Evolutionary conservation across 176 grass and related monocot species (phyloP).

Genomic region (Puccinellia tenuiflora): DNA sequence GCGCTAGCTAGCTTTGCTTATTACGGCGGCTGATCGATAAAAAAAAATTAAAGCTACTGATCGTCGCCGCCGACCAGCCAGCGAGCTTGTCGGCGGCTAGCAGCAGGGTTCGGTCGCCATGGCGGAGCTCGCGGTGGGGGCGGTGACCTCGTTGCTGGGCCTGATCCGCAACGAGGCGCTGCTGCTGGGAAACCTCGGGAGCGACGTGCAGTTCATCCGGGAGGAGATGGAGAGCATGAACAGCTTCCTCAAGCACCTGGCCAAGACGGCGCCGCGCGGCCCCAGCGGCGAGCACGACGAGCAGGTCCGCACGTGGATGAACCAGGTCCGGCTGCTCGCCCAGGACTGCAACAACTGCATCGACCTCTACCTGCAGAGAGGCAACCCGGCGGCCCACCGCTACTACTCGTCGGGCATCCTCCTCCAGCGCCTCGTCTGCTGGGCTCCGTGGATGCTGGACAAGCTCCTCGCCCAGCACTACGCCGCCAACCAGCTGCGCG

Average conservation of each 20-base stretch:
- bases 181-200: not conserved
- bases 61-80: no score
- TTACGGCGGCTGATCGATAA: no score
- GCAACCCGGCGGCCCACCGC: no score
- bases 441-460: no score
- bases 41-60: no score
- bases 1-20: no score
- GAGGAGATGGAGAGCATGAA: slow-evolving; percentile 4
- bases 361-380: not conserved
- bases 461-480: no score
- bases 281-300: not conserved
- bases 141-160: not conserved
- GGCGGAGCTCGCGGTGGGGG: not conserved
- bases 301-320: slow-evolving; percentile 3
- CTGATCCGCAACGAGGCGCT: not conserved
- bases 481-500: no score
- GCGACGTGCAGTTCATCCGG: not conserved
- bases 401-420: no score
- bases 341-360: slow-evolving; percentile 6
- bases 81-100: no score
- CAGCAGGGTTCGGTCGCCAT: no score
- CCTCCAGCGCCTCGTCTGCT: no score
- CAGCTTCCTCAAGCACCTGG: slow-evolving; percentile 14
- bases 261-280: not conserved
- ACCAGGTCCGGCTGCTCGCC: not conserved